phyloP scores from a whole-genome alignment of 352 stramenopile species.

The Blastocystis sp. region DNA sequence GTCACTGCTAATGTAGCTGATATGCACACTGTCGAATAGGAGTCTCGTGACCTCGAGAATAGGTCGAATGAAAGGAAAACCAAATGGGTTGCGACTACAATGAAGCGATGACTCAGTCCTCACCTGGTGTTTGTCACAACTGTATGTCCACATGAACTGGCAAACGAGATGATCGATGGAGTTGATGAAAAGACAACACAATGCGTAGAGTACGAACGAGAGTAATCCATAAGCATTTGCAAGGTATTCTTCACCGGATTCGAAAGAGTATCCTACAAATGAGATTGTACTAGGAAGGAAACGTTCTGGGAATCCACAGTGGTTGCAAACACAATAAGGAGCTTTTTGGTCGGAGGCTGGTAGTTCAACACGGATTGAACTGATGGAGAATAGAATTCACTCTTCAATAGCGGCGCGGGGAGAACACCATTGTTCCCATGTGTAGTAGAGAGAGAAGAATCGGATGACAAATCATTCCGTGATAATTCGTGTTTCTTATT shows the following conservation, averaged over 20 bases:
- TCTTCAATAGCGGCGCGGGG: too few relatives aligned
- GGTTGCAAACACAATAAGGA: background rate
- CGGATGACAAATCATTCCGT: too few relatives aligned
- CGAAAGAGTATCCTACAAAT: background rate
- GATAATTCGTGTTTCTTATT: too few relatives aligned
- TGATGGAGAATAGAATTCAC: background rate
- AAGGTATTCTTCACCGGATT: background rate
- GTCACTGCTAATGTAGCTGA: conserved; percentile 16
- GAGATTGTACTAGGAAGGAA: background rate
- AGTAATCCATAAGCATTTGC: conserved; percentile 10
- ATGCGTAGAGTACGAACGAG: background rate
- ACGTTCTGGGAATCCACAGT: background rate
- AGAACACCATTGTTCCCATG: too few relatives aligned
- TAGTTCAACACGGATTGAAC: background rate
- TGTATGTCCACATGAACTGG: conserved; percentile 1
- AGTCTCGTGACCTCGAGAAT: conserved; percentile 15
- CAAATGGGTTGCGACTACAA: background rate
- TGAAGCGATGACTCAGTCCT: background rate
- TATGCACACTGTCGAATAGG: background rate
- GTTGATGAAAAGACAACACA: conserved; percentile 10
- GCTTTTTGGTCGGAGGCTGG: background rate
- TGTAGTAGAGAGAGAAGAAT: too few relatives aligned
- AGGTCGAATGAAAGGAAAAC: conserved; percentile 5
- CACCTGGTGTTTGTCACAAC: conserved; percentile 19
- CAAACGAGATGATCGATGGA: background rate